Conservation (phyloP, 2,329 filamentous ascomycete genomes). For the Colletotrichum echinochloae region DNA sequence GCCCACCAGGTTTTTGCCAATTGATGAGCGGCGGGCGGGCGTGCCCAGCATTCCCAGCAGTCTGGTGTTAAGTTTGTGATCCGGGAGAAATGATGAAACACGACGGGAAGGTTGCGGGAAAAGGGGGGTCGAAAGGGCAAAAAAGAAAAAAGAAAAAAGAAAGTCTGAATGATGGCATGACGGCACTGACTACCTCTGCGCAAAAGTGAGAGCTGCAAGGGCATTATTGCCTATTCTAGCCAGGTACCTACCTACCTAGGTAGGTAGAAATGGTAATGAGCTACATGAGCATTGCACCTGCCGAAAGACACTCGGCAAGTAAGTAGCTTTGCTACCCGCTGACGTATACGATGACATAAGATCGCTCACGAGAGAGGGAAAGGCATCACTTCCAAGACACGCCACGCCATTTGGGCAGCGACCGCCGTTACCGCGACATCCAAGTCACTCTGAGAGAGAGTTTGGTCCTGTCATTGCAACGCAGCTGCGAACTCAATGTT, state of each 20-base stretch:
- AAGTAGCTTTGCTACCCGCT: not conserved
- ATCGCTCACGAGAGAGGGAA: not conserved
- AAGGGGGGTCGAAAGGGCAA: constrained; percentile 3
- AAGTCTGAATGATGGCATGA: constrained; percentile 37
- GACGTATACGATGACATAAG: not conserved
- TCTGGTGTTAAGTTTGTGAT: constrained; percentile 27
- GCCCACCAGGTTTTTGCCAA: constrained; percentile 20
- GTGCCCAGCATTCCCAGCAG: constrained; percentile 28
- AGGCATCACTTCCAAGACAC: not conserved
- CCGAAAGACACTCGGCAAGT: constrained; percentile 1
- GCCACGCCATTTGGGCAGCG: constrained; percentile 1
- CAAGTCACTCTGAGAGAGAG: not conserved
- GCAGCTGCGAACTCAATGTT: constrained; percentile 7
- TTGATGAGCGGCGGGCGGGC: constrained; percentile 17
- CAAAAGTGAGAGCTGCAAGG: constrained; percentile 14
- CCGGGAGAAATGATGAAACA: constrained; percentile 38
- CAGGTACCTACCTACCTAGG: too few species aligned
- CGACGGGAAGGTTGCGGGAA: constrained; percentile 24
- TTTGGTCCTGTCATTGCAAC: not conserved
- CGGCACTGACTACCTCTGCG: constrained; percentile 3
- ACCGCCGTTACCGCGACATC: not conserved
- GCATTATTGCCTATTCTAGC: constrained; percentile 11
- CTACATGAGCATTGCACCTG: constrained; percentile 17
- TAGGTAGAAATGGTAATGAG: constrained; percentile 24
- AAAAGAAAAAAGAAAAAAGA: too few species aligned